Evolutionary conservation across 2,329 filamentous ascomycete genomes (phyloP), one percentile per base, ranked within the genome.

Genomic region (Aureobasidium sp.): DNA sequence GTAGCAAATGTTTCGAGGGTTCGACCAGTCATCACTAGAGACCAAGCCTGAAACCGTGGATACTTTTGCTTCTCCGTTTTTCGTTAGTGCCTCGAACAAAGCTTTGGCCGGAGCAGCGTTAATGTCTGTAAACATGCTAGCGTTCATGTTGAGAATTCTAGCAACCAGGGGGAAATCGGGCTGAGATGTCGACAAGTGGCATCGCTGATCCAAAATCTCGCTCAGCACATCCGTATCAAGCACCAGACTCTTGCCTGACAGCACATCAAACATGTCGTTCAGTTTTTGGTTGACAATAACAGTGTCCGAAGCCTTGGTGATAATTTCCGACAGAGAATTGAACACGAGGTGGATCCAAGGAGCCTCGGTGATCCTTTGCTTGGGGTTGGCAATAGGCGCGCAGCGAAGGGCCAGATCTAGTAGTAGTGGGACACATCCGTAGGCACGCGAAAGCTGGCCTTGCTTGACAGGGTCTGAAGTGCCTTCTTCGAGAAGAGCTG

Each of bases 291-390:
- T 60, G 27, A 49, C 61, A 40, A 43, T 27, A n/a, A 15, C 43
- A 42, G 42, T 67, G 67, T 49, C 66, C 65, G 62, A 57, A 21
- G 59, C 10, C 11, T 23, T 60, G 33, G 51, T 73, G 69, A 6
- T 38, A 4, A 17, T 58, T 5, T 58, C 55, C 10, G 68, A 64
- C 9, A 78, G 67, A 1, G 70, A 69, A 6, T 67, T 60, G 50
- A 78, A 74, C 9, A 74, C 66, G 13, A 69, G 67, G 55, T 79
- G 74, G 10, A 78, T 67, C 77, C 77, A 79, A 4, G 76, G 72
- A 40, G 67, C 69, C 62, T 78, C 76, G 8, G 70, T 66, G 10
- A 71, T 65, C 23, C 70, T 73, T 60, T 72, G 70, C 59, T 72
- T 74, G 9, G 74, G 72, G 3, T 73, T 77, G 19, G 69, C 70